Percentiles rank a stretch among this genome's conserved stretches.
Conservation (phyloP, 257 asterid species). For the Verbascum thapsus region DNA sequence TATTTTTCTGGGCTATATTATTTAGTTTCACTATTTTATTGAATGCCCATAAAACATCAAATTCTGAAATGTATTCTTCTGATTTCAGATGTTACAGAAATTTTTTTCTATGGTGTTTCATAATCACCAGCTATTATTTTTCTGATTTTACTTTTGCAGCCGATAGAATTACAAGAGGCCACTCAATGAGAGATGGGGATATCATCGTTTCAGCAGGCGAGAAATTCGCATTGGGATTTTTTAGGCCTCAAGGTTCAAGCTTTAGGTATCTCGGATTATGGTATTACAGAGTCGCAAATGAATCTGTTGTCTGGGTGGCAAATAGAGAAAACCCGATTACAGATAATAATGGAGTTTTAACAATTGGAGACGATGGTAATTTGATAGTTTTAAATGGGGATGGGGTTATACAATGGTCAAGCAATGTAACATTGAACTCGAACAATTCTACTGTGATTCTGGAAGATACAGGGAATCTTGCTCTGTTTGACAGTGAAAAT, state of each 20-base stretch:
- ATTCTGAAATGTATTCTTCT: slow-evolving; percentile 32
- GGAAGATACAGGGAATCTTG: slow-evolving; percentile 51
- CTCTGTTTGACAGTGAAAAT: slow-evolving; percentile 5
- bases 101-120: slow-evolving; percentile 22
- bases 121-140: slow-evolving; percentile 16
- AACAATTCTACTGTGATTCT: slow-evolving; percentile 47
- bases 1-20: too few species aligned
- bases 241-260: slow-evolving; percentile 49
- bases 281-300: slow-evolving; percentile 36
- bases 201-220: slow-evolving; percentile 42
- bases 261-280: slow-evolving; percentile 72
- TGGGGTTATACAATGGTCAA: slow-evolving; percentile 44
- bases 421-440: slow-evolving; percentile 32
- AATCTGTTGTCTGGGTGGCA: slow-evolving; percentile 75
- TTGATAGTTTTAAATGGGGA: slow-evolving; percentile 42
- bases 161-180: slow-evolving; percentile 38
- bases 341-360: slow-evolving; percentile 46
- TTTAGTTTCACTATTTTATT: too few species aligned
- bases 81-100: slow-evolving; percentile 8
- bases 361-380: slow-evolving; percentile 42
- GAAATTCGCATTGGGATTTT: slow-evolving; percentile 66
- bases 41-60: slow-evolving; percentile 10
- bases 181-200: slow-evolving; percentile 48
- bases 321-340: slow-evolving; percentile 59
- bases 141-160: slow-evolving; percentile 33